These are phyloP conservation scores for Cercophora sp. DNA, from an alignment of 495 filamentous ascomycete species.

Conservation along the genomic window DNA sequence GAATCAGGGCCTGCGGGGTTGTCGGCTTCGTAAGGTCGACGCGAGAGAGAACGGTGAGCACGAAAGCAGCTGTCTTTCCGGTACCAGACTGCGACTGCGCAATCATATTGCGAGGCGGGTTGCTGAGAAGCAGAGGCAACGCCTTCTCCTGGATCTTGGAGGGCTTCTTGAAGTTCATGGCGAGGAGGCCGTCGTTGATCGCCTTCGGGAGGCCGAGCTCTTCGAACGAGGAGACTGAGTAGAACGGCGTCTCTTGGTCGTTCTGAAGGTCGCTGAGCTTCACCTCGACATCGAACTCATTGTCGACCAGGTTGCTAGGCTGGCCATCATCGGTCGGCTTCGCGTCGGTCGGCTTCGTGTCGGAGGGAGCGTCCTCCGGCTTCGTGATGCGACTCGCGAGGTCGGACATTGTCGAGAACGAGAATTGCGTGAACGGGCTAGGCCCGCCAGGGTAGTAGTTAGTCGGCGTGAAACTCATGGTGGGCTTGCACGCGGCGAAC, in stretches of 20 bases:
- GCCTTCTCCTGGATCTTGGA: slow-evolving; percentile 96
- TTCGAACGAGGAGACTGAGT: slow-evolving; percentile 78
- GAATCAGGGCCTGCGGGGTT: slow-evolving; percentile 78
- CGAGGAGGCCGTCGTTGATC: slow-evolving; percentile 57
- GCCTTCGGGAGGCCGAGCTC: slow-evolving; percentile 67
- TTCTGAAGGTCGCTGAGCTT: slow-evolving; percentile 85
- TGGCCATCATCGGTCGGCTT: slow-evolving; percentile 31
- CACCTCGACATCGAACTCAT: slow-evolving; percentile 76
- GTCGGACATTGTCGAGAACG: too few species aligned
- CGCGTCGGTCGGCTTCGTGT: too few species aligned
- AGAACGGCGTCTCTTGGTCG: slow-evolving; percentile 82
- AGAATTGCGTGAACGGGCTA: too few species aligned
- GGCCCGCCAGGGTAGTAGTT: too few species aligned
- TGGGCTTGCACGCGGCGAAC: too few species aligned
- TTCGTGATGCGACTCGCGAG: slow-evolving; percentile 61
- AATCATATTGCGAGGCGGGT: slow-evolving; percentile 87
- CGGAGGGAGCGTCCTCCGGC: slow-evolving; percentile 30
- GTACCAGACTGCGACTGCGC: slow-evolving; percentile 98
- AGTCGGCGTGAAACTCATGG: too few species aligned
- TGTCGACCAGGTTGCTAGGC: slow-evolving; percentile 60
- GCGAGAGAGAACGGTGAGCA: slow-evolving; percentile 82
- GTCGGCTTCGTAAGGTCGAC: slow-evolving; percentile 64
- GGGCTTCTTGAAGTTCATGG: slow-evolving; percentile 88
- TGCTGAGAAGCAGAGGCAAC: slow-evolving; percentile 75
- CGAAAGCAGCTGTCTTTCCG: slow-evolving; percentile 96